Evolutionary conservation across 192 early-diverging fungal genomes (phyloP).

Genomic region (Lobosporangium transversale): DNA sequence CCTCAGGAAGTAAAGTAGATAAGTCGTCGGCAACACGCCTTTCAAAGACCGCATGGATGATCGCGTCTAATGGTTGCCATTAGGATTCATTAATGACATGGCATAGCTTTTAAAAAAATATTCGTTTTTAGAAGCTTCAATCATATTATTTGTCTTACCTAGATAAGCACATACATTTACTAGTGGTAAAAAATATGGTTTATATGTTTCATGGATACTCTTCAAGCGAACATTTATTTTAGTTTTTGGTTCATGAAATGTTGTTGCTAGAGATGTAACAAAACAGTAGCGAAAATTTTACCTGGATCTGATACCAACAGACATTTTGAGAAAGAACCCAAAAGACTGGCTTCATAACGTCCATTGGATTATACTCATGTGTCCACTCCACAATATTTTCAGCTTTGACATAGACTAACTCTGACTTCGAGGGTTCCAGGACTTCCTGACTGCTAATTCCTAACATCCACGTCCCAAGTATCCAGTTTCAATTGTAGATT

Average conservation of each 20-base stretch:
- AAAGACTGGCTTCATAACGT: conserved; percentile 9
- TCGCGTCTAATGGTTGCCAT: conserved; percentile 10
- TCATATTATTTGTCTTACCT: no score
- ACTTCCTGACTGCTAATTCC: neutral
- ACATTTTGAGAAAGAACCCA: conserved; percentile 22
- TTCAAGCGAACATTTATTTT: no score
- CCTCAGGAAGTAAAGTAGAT: neutral
- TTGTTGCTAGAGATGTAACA: no score
- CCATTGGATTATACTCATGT: conserved; percentile 15
- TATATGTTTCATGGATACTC: neutral
- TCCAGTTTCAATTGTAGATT: no score
- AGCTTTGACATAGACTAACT: conserved; percentile 3
- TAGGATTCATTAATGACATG: neutral
- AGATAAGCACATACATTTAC: conserved; percentile 8
- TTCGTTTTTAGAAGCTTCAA: no score
- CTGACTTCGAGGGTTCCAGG: neutral
- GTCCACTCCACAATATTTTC: conserved; percentile 26
- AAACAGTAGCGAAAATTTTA: no score
- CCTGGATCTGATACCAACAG: conserved; percentile 42
- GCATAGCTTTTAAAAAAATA: no score
- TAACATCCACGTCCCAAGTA: no score
- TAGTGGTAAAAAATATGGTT: neutral
- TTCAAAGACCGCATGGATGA: conserved; percentile 1
- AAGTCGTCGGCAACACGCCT: neutral
- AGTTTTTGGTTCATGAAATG: no score